Evolutionary conservation across 306 rosid genomes (phyloP).

Genomic region (Trifolium subterraneum): DNA sequence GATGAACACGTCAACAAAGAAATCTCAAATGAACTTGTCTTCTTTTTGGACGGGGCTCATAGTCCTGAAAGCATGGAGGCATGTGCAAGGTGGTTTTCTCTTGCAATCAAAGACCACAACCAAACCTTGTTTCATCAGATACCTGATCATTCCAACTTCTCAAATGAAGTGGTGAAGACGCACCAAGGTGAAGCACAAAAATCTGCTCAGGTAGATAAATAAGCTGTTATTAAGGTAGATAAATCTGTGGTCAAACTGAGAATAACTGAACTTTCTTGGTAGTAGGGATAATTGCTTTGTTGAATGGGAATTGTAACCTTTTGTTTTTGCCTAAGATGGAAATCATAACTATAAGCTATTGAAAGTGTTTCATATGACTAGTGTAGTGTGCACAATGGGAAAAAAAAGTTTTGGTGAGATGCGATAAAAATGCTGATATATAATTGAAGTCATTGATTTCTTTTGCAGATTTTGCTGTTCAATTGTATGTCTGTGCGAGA

Average conservation of each 20-base stretch:
- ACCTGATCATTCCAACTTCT: constrained; percentile 47
- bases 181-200: constrained; percentile 47
- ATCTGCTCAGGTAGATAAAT: constrained; percentile 65
- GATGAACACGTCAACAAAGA: constrained; percentile 57
- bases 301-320: constrained; percentile 17
- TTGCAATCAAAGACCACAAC: constrained; percentile 58
- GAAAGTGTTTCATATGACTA: constrained; percentile 30
- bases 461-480: constrained; percentile 84
- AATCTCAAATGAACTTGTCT: constrained; percentile 64
- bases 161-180: constrained; percentile 49
- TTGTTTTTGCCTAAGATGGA: not conserved
- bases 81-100: constrained; percentile 89
- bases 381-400: not conserved
- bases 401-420: not conserved
- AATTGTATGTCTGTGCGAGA: constrained; percentile 95
- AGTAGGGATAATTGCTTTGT: constrained; percentile 30
- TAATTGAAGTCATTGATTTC: constrained; percentile 29
- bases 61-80: constrained; percentile 95
- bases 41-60: constrained; percentile 96
- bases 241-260: constrained; percentile 31
- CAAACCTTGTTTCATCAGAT: constrained; percentile 49
- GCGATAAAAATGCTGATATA: constrained; percentile 28
- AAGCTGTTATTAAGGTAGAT: constrained; percentile 29
- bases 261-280: constrained; percentile 25
- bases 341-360: constrained; percentile 25